Evolutionary conservation across 306 rosid genomes (phyloP).

Genomic region (Urtica urens): DNA sequence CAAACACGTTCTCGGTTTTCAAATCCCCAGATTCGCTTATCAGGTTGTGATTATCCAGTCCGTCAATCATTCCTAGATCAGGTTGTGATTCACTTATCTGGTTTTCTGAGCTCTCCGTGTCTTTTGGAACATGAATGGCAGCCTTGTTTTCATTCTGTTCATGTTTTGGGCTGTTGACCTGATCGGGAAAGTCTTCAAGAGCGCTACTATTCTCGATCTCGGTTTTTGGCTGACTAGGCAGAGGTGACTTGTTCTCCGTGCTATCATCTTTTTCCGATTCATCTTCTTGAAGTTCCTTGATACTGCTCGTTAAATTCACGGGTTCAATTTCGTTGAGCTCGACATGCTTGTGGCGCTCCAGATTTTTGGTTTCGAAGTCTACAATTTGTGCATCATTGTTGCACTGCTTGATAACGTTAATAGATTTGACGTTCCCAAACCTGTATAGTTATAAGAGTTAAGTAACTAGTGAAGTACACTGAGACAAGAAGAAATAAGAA

Average conservation of each 20-base stretch:
- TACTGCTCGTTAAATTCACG: slow-evolving; percentile 7
- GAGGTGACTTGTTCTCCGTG: slow-evolving; percentile 19
- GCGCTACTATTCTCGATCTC: slow-evolving; percentile 7
- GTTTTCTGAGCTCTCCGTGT: slow-evolving; percentile 15
- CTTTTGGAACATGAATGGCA: slow-evolving; percentile 15
- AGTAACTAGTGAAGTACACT: slow-evolving; percentile 7
- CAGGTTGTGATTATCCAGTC: slow-evolving; percentile 14
- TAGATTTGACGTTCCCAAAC: slow-evolving; percentile 74
- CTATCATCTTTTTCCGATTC: slow-evolving; percentile 14
- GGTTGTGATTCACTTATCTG: slow-evolving; percentile 14
- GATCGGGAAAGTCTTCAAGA: slow-evolving; percentile 19
- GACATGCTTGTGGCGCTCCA: slow-evolving; percentile 12
- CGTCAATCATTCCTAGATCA: slow-evolving; percentile 16
- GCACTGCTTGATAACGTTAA: slow-evolving; percentile 45
- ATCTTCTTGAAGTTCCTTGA: slow-evolving; percentile 26
- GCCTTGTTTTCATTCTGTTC: slow-evolving; percentile 13
- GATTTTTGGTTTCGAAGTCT: slow-evolving; percentile 14
- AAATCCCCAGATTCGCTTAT: slow-evolving; percentile 21
- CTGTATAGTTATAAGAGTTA: slow-evolving; percentile 29
- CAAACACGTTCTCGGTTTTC: slow-evolving; percentile 25
- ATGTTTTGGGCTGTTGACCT: slow-evolving; percentile 20
- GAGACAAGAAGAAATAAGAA: slow-evolving; percentile 3
- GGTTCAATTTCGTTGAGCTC: slow-evolving; percentile 11
- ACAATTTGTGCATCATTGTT: slow-evolving; percentile 19
- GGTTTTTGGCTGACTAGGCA: slow-evolving; percentile 18